Conservation (phyloP, 2,329 filamentous ascomycete genomes). For the Colletotrichum trifolii region DNA sequence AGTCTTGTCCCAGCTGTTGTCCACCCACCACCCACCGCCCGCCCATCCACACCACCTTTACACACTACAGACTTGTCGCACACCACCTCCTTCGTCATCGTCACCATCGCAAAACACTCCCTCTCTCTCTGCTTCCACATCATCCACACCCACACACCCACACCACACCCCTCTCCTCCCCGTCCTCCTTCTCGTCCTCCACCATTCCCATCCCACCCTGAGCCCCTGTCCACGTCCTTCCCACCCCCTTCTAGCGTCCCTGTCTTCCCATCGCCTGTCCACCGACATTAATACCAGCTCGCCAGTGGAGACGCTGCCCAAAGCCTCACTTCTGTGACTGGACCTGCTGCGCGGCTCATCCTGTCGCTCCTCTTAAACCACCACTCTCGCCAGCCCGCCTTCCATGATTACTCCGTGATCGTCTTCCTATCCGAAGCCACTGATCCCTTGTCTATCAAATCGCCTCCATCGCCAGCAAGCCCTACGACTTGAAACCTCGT, state of each 20-base stretch:
- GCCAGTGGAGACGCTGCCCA: conserved; percentile 34
- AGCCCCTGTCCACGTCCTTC: conserved; percentile 19
- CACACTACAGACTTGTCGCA: not conserved
- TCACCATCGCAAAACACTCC: conserved; percentile 11
- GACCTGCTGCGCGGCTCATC: conserved; percentile 37
- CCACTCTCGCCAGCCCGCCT: conserved; percentile 32
- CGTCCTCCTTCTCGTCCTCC: not conserved
- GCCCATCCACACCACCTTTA: not conserved
- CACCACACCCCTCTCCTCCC: conserved; percentile 14
- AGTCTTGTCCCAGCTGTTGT: no score
- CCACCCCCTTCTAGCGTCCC: conserved; percentile 35
- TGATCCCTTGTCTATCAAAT: conserved; percentile 33
- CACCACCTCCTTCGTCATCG: conserved; percentile 13
- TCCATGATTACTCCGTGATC: conserved; percentile 16
- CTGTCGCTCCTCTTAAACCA: conserved; percentile 37
- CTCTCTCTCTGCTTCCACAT: no score
- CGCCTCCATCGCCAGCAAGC: conserved; percentile 23
- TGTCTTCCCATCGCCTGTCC: conserved; percentile 34
- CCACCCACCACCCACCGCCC: not conserved
- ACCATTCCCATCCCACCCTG: conserved; percentile 9
- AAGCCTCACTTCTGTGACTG: conserved; percentile 40
- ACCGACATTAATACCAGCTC: conserved; percentile 37
- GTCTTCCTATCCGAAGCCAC: conserved; percentile 35
- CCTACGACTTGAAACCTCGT: conserved; percentile 14
- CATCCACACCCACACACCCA: not conserved